Evolutionary conservation across 2,329 filamentous ascomycete genomes (phyloP).

Genomic region (Phyllosticta citriasiana): DNA sequence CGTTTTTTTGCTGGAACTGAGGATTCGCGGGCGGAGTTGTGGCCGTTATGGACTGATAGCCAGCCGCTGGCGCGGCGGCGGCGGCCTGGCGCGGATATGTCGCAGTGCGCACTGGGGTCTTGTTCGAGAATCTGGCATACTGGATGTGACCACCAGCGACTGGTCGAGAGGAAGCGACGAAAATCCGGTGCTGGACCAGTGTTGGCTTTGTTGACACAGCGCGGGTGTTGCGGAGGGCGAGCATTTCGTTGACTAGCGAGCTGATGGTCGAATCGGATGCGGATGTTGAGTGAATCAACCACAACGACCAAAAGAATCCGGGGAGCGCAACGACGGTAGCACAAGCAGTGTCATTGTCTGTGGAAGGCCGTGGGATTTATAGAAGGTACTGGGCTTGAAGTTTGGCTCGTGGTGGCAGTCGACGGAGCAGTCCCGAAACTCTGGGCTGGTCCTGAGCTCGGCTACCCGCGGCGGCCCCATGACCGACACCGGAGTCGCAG

Average conservation of each 20-base stretch:
- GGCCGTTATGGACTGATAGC: neutral
- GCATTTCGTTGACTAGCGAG: slow-evolving; percentile 6
- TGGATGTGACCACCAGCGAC: neutral
- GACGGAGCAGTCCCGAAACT: neutral
- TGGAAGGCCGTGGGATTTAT: slow-evolving; percentile 2
- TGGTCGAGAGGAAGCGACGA: neutral
- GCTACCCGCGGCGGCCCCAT: slow-evolving; percentile 4
- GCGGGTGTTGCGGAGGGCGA: slow-evolving; percentile 6
- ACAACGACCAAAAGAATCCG: neutral
- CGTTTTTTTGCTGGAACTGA: neutral
- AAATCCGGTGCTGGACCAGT: neutral
- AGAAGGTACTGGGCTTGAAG: neutral
- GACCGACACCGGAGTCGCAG: neutral
- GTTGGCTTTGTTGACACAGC: neutral
- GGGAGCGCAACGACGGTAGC: neutral
- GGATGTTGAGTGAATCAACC: neutral
- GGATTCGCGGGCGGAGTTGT: neutral
- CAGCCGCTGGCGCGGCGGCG: slow-evolving; percentile 1
- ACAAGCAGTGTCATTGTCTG: neutral
- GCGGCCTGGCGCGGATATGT: neutral
- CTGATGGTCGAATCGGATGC: neutral
- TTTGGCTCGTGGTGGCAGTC: slow-evolving; percentile 2
- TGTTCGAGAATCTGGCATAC: slow-evolving; percentile 1
- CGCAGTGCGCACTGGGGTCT: neutral
- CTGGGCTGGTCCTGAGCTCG: neutral